Percentiles rank a stretch among this genome's conserved stretches.
These are phyloP conservation scores for Boletus rubescentipes DNA, from an alignment of 768 basidiomycete species.

Conservation along the genomic window DNA sequence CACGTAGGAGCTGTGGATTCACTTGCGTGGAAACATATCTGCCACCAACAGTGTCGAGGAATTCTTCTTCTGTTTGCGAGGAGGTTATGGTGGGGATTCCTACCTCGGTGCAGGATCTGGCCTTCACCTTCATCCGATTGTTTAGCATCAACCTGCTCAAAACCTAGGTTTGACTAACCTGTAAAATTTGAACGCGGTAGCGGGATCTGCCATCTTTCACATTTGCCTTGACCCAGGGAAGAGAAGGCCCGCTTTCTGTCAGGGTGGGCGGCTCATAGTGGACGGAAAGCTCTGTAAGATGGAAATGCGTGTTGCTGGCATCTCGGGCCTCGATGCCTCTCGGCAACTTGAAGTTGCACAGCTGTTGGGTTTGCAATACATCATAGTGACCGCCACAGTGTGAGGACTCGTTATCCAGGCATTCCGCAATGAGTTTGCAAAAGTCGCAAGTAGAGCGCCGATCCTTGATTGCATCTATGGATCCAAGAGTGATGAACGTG, in stretches of 20 bases:
- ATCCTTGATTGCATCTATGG: conserved; percentile 12
- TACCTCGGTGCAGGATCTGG: too few relatives aligned
- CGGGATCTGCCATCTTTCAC: too few relatives aligned
- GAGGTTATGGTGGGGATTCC: too few relatives aligned
- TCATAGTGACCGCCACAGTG: conserved; percentile 5
- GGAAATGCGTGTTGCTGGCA: conserved; percentile 11
- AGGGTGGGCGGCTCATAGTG: too few relatives aligned
- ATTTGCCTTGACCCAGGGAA: too few relatives aligned
- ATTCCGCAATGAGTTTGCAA: conserved; percentile 13
- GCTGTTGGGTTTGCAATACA: background rate
- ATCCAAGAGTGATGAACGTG: conserved; percentile 7
- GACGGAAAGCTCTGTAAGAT: conserved; percentile 7
- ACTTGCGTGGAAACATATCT: conserved; percentile 5
- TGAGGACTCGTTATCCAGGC: conserved; percentile 10
- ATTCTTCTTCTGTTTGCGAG: background rate
- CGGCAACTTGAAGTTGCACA: conserved; percentile 11
- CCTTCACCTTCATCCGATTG: too few relatives aligned
- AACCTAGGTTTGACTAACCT: too few relatives aligned
- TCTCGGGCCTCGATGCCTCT: background rate
- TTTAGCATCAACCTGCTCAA: too few relatives aligned
- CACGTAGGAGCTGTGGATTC: conserved; percentile 7
- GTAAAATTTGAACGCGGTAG: too few relatives aligned
- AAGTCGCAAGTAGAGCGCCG: conserved; percentile 11
- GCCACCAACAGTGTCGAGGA: conserved; percentile 5
- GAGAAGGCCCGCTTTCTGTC: too few relatives aligned